phyloP scores from a whole-genome alignment of 129 eudicot genomes.

The Artemisia tridentata region DNA sequence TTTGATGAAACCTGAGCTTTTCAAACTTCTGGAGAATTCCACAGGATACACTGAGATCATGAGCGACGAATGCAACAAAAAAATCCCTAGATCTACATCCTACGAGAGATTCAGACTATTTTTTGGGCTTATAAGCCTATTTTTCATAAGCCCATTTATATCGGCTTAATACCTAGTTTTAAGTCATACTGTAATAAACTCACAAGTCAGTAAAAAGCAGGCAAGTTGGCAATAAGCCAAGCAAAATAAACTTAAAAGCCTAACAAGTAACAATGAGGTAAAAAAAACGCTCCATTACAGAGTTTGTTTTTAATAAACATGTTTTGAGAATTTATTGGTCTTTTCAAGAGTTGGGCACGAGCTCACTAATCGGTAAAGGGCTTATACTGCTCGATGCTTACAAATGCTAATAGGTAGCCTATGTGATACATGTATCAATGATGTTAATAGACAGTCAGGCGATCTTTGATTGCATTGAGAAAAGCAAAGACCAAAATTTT shows the following conservation, averaged over 20 bases:
- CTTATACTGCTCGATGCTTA: background rate
- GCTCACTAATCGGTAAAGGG: constrained; percentile 1
- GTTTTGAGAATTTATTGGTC: background rate
- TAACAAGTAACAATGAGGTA: too few relatives aligned
- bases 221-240: too few relatives aligned
- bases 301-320: background rate
- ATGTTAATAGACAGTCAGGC: background rate
- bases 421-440: background rate
- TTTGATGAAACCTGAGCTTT: constrained; percentile 61
- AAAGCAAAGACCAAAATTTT: background rate
- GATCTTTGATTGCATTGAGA: background rate
- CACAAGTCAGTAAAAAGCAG: too few relatives aligned
- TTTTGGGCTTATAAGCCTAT: too few relatives aligned
- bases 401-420: background rate
- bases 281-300: too few relatives aligned
- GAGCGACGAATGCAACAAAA: constrained; percentile 17
- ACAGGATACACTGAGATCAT: background rate
- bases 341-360: background rate
- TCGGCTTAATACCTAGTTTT: too few relatives aligned
- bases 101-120: constrained; percentile 1
- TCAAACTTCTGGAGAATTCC: constrained; percentile 60
- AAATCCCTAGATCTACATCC: constrained; percentile 22
- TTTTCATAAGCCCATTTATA: too few relatives aligned
- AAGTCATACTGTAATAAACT: too few relatives aligned
- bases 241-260: too few relatives aligned